Conservation (phyloP, 2,329 filamentous ascomycete species). For the Amesomyces nigricolor region DNA sequence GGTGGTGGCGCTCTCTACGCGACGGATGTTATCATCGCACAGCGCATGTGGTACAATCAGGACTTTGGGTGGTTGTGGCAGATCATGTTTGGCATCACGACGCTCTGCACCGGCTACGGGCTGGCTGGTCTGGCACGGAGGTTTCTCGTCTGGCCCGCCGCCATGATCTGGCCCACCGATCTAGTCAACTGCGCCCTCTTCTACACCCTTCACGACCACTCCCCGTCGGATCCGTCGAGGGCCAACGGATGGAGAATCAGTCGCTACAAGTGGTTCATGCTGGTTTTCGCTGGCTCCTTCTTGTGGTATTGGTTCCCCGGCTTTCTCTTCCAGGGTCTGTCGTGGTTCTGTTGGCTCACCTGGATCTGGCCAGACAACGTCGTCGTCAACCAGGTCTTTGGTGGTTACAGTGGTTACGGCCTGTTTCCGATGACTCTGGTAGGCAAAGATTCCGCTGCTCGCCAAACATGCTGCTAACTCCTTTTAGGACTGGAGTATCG, state of each 20-base stretch:
- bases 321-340: conserved; percentile 47
- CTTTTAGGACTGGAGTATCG: conserved; percentile 34
- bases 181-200: conserved; percentile 58
- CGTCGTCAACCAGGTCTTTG: conserved; percentile 43
- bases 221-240: conserved; percentile 44
- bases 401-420: conserved; percentile 36
- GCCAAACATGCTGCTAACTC: conserved; percentile 2
- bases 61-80: conserved; percentile 54
- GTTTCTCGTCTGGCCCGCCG: conserved; percentile 55
- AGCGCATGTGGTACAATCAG: conserved; percentile 53
- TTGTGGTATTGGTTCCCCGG: conserved; percentile 53
- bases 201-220: conserved; percentile 59
- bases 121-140: conserved; percentile 54
- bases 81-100: conserved; percentile 54
- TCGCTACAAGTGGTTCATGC: conserved; percentile 59
- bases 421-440: conserved; percentile 35
- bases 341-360: conserved; percentile 40
- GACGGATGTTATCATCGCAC: conserved; percentile 46
- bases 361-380: conserved; percentile 45
- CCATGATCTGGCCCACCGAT: conserved; percentile 60
- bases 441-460: not conserved
- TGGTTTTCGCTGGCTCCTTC: conserved; percentile 48
- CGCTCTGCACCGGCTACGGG: conserved; percentile 58
- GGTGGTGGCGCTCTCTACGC: conserved; percentile 54
- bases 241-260: conserved; percentile 57